phyloP scores from a whole-genome alignment of 2,329 filamentous ascomycete species.

The Knufia fluminis region DNA sequence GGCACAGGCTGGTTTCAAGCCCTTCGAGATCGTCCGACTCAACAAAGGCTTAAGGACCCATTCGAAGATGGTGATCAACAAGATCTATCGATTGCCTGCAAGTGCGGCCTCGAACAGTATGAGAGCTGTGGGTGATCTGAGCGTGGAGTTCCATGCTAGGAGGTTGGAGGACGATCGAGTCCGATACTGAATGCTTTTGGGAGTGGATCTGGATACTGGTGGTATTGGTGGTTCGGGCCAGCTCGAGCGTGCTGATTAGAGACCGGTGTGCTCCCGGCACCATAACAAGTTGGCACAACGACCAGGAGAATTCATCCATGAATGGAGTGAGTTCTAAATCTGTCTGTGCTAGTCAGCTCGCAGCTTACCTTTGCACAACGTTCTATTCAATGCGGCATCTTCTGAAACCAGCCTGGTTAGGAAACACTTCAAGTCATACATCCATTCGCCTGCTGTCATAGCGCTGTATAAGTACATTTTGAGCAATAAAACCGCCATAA shows the following conservation, averaged over 20 bases:
- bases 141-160: constrained; percentile 3
- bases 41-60: background rate
- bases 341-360: too few species aligned
- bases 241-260: background rate
- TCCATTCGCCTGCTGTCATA: background rate
- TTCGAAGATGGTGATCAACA: background rate
- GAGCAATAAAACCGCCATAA: background rate
- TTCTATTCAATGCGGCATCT: too few species aligned
- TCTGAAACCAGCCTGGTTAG: too few species aligned
- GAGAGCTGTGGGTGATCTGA: background rate
- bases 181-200: too few species aligned
- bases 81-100: constrained; percentile 1
- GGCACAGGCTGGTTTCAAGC: background rate
- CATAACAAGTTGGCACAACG: too few species aligned
- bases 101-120: background rate
- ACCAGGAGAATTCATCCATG: too few species aligned
- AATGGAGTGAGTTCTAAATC: too few species aligned
- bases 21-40: background rate
- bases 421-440: too few species aligned
- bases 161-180: background rate
- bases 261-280: too few species aligned
- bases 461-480: background rate
- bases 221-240: background rate
- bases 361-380: too few species aligned
- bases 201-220: too few species aligned